Conservation (phyloP, 257 asterid species). For the Solanum sejunctum region DNA sequence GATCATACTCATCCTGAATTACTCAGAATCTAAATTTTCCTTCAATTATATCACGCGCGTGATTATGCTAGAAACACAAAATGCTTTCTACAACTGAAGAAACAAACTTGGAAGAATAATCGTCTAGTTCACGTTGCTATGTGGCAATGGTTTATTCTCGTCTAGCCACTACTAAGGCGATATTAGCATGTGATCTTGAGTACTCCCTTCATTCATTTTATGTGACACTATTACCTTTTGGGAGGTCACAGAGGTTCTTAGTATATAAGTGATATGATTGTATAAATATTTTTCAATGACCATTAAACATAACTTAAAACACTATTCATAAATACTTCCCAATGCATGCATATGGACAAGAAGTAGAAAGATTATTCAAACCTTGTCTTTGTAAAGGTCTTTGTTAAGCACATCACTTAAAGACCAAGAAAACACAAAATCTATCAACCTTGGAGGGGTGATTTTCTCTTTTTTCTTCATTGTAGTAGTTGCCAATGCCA, state of each 20-base stretch:
- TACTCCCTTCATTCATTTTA: too few species aligned
- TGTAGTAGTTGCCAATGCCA: background rate
- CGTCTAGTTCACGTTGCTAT: too few species aligned
- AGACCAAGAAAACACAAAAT: conserved; percentile 36
- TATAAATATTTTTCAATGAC: background rate
- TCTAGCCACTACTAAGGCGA: too few species aligned
- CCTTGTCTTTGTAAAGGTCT: conserved; percentile 25
- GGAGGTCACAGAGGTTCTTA: background rate
- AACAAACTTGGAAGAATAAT: too few species aligned
- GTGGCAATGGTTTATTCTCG: too few species aligned
- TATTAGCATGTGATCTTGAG: too few species aligned
- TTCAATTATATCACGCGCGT: background rate
- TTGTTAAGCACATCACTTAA: conserved; percentile 22
- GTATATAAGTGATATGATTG: background rate
- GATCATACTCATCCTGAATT: background rate
- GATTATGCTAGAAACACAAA: too few species aligned
- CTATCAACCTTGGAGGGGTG: background rate
- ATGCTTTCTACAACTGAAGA: too few species aligned
- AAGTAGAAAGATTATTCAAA: background rate
- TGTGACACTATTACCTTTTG: background rate
- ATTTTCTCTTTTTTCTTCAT: background rate
- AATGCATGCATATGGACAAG: background rate
- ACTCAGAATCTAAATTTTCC: too few species aligned
- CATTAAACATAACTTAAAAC: background rate
- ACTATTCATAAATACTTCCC: background rate